Conservation (phyloP, 2,329 filamentous ascomycete species). For the Colletotrichum orchidophilum region DNA sequence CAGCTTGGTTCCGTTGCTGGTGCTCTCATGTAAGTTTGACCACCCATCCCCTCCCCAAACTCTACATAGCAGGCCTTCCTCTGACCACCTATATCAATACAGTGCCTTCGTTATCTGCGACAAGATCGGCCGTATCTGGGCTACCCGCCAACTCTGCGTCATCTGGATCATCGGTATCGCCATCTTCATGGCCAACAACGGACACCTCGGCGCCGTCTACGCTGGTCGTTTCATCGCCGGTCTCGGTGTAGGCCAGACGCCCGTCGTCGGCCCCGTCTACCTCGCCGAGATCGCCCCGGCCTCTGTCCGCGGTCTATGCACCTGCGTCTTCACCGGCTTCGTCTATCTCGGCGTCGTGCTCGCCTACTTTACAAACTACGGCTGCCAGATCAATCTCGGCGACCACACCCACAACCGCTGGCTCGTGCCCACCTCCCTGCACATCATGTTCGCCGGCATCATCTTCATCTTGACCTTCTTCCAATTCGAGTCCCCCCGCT, state of each 20-base stretch:
- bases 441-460: slow-evolving; percentile 80
- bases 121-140: slow-evolving; percentile 70
- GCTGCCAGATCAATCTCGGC: slow-evolving; percentile 59
- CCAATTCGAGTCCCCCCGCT: slow-evolving; percentile 76
- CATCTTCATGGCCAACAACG: slow-evolving; percentile 67
- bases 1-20: slow-evolving; percentile 81
- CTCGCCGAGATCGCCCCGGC: slow-evolving; percentile 78
- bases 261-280: slow-evolving; percentile 76
- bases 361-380: slow-evolving; percentile 80
- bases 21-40: slow-evolving; percentile 61
- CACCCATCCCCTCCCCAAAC: background rate
- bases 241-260: slow-evolving; percentile 72
- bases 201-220: slow-evolving; percentile 66
- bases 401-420: slow-evolving; percentile 59
- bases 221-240: slow-evolving; percentile 74
- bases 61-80: background rate
- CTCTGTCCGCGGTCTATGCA: slow-evolving; percentile 76
- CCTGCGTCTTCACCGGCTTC: slow-evolving; percentile 60
- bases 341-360: slow-evolving; percentile 83
- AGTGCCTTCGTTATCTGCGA: slow-evolving; percentile 69
- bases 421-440: slow-evolving; percentile 77
- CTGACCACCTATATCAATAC: slow-evolving; percentile 6
- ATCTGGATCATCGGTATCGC: slow-evolving; percentile 67
- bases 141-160: slow-evolving; percentile 65
- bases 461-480: slow-evolving; percentile 77